Evolutionary conservation across 2,329 filamentous ascomycete genomes (phyloP).

Genomic region (Penicillium frequentans): DNA sequence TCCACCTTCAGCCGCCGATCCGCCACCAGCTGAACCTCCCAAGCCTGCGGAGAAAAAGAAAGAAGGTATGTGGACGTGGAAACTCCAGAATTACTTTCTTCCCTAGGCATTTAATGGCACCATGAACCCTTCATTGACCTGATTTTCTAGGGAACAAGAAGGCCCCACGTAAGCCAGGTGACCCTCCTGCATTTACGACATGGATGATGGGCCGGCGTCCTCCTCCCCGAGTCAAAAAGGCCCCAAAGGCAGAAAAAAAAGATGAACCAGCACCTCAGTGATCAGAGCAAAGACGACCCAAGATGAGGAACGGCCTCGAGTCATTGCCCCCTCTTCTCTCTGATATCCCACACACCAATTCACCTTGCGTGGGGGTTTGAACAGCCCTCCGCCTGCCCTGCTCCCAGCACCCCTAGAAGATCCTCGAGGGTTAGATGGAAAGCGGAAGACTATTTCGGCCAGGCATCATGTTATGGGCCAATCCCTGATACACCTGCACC

Average conservation of each 20-base stretch:
- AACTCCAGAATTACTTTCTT: neutral
- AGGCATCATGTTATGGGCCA: neutral
- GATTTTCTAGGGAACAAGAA: slow-evolving; percentile 32
- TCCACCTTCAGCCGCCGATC: slow-evolving; percentile 27
- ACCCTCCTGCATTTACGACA: slow-evolving; percentile 40
- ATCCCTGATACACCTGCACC: neutral
- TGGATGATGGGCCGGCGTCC: slow-evolving; percentile 45
- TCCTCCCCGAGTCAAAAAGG: slow-evolving; percentile 45
- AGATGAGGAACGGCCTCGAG: neutral
- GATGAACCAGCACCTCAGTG: slow-evolving; percentile 24
- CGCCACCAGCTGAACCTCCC: slow-evolving; percentile 19
- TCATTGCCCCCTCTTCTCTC: neutral
- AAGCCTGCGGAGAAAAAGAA: slow-evolving; percentile 33
- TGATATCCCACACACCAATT: neutral
- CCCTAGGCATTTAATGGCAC: neutral
- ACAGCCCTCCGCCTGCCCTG: neutral
- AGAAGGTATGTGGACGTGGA: slow-evolving; percentile 27
- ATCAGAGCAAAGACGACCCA: neutral
- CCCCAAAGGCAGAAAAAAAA: slow-evolving; percentile 35
- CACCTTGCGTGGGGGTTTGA: neutral
- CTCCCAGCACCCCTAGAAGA: neutral
- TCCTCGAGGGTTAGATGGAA: neutral
- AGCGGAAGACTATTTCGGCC: neutral
- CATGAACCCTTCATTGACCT: neutral
- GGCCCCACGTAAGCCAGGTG: slow-evolving; percentile 3